A percentile compares a stretch with the other conserved stretches of the same genome.
Conservation (phyloP, 2,329 filamentous ascomycete genomes). For the Paecilomyces sp. region DNA sequence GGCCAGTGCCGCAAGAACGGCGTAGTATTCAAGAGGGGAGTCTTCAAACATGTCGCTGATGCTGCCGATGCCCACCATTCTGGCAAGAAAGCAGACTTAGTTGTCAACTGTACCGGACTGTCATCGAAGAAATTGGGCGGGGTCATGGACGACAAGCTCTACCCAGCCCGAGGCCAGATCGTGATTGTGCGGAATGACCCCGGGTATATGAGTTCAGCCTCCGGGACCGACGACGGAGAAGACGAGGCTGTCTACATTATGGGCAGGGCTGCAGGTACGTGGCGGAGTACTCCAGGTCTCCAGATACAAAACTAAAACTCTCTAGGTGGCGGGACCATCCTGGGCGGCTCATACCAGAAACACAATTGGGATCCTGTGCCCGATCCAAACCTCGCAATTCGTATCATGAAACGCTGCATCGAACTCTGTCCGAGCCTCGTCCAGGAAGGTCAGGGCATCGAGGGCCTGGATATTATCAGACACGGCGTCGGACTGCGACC, state of each 20-base stretch:
- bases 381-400: conserved; percentile 68
- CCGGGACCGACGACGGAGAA: conserved; percentile 64
- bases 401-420: conserved; percentile 69
- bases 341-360: conserved; percentile 80
- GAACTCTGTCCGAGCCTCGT: conserved; percentile 29
- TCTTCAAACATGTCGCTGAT: conserved; percentile 64
- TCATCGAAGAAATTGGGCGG: conserved; percentile 69
- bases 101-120: conserved; percentile 83
- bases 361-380: conserved; percentile 71
- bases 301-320: conserved; percentile 1
- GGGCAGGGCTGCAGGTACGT: conserved; percentile 55
- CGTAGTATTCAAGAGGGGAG: conserved; percentile 57
- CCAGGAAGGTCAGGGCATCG: conserved; percentile 56
- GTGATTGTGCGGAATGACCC: conserved; percentile 76
- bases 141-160: conserved; percentile 66
- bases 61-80: conserved; percentile 56
- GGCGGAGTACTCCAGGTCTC: background rate
- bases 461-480: conserved; percentile 66
- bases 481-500: conserved; percentile 80
- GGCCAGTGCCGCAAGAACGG: conserved; percentile 71
- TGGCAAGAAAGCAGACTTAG: conserved; percentile 53
- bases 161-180: conserved; percentile 74
- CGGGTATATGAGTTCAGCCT: conserved; percentile 60
- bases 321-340: conserved; percentile 67
- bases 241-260: conserved; percentile 76